Conservation (phyloP, 768 basidiomycete species). For the Cantharellus cinnabarinus region DNA sequence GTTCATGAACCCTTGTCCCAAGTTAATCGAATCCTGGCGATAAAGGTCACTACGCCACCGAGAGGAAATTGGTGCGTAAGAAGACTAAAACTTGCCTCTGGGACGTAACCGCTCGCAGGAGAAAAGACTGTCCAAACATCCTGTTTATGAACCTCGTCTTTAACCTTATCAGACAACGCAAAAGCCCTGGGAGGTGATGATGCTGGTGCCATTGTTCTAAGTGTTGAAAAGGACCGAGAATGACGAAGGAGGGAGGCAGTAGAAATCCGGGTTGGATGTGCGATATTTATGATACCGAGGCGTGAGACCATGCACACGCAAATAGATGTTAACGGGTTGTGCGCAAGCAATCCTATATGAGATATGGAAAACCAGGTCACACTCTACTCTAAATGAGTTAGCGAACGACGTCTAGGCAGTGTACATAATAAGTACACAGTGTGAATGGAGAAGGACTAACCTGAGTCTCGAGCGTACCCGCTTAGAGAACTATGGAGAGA, state of each 20-base stretch:
- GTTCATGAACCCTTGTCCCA: conserved; percentile 92
- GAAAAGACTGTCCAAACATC: neutral
- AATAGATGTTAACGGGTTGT: too few species aligned
- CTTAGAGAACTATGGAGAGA: too few species aligned
- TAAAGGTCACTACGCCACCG: neutral
- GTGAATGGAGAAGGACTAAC: too few species aligned
- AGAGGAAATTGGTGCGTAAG: neutral
- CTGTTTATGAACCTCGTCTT: neutral
- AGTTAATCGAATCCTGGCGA: conserved; percentile 63
- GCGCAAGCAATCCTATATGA: too few species aligned
- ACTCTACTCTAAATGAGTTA: too few species aligned
- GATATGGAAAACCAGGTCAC: too few species aligned
- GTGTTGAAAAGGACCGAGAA: neutral
- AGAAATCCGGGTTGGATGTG: neutral
- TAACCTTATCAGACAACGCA: neutral
- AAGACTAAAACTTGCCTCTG: neutral
- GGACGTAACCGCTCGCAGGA: neutral
- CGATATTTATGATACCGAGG: too few species aligned
- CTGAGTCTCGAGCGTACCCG: too few species aligned
- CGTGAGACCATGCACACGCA: too few species aligned
- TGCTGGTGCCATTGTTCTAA: neutral
- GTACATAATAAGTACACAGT: too few species aligned
- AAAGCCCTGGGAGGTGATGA: neutral
- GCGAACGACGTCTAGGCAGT: too few species aligned
- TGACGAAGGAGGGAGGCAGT: neutral